Conservation (phyloP, 305 asterid genomes). For the Petunia hybrid region DNA sequence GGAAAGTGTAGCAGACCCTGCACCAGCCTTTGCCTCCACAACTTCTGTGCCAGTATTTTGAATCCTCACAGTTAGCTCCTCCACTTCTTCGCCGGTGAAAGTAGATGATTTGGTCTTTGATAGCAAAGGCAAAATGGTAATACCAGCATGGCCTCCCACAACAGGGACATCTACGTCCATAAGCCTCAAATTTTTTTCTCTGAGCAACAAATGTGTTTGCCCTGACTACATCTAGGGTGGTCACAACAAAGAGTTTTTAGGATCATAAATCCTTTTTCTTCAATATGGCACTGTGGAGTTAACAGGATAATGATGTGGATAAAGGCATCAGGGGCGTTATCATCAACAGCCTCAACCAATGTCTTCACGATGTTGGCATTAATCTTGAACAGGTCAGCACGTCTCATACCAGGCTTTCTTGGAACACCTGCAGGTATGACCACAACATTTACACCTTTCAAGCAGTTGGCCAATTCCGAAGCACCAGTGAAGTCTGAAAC, state of each 20-base stretch:
- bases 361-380: conserved; percentile 70
- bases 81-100: conserved; percentile 57
- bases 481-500: conserved; percentile 65
- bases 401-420: conserved; percentile 76
- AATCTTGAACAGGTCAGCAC: conserved; percentile 73
- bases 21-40: conserved; percentile 80
- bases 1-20: conserved; percentile 78
- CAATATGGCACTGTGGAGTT: conserved; percentile 75
- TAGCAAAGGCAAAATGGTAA: conserved; percentile 67
- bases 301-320: conserved; percentile 72
- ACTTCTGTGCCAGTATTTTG: conserved; percentile 82
- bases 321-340: conserved; percentile 74
- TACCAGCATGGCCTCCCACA: conserved; percentile 75
- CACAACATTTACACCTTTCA: conserved; percentile 63
- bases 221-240: conserved; percentile 71
- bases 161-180: conserved; percentile 76
- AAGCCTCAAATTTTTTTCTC: conserved; percentile 62
- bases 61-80: conserved; percentile 64
- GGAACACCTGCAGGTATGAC: conserved; percentile 79
- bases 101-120: conserved; percentile 64
- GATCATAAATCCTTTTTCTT: conserved; percentile 67
- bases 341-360: conserved; percentile 69
- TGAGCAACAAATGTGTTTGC: conserved; percentile 73
- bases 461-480: conserved; percentile 58
- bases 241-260: conserved; percentile 70